Percentiles rank a stretch among this genome's conserved stretches.
These are phyloP conservation scores for Limnanthes douglasii DNA, from an alignment of 345 rosid species.

Conservation along the genomic window DNA sequence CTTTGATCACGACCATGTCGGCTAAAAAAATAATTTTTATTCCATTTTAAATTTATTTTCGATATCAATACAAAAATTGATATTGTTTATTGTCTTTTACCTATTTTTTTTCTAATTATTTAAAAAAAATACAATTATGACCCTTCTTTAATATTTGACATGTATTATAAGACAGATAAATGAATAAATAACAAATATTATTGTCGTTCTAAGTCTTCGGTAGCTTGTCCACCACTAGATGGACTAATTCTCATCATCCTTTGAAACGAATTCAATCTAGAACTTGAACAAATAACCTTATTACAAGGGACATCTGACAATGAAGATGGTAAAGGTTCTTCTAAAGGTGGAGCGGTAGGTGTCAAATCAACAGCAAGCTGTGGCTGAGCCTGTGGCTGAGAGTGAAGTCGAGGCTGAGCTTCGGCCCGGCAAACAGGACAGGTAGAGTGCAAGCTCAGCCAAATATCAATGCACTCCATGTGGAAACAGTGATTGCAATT, in stretches of 20 bases:
- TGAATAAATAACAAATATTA: too few species aligned
- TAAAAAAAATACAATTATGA: too few species aligned
- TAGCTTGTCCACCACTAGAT: too few species aligned
- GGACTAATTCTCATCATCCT: constrained; percentile 28
- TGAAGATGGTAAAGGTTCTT: constrained; percentile 7
- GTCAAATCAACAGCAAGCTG: constrained; percentile 12
- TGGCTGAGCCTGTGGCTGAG: constrained; percentile 34
- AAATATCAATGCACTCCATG: constrained; percentile 46
- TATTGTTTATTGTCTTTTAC: too few species aligned
- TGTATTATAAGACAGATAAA: too few species aligned
- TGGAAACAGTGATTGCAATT: constrained; percentile 73
- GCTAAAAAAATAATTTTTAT: too few species aligned
- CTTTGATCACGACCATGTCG: too few species aligned
- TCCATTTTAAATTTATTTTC: too few species aligned
- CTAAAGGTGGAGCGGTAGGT: constrained; percentile 23
- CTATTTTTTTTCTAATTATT: too few species aligned
- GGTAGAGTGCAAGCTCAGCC: constrained; percentile 42
- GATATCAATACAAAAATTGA: too few species aligned
- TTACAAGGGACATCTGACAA: constrained; percentile 10
- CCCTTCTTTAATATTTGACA: too few species aligned
- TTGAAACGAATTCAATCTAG: constrained; percentile 27
- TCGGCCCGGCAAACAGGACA: constrained; percentile 76
- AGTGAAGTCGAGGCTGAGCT: constrained; percentile 41
- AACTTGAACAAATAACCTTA: constrained; percentile 19
- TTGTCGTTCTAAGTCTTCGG: too few species aligned